A percentile compares a stretch with the other conserved stretches of the same genome.
phyloP scores from a whole-genome alignment of 768 basidiomycete species.

The Suillus discolor region DNA sequence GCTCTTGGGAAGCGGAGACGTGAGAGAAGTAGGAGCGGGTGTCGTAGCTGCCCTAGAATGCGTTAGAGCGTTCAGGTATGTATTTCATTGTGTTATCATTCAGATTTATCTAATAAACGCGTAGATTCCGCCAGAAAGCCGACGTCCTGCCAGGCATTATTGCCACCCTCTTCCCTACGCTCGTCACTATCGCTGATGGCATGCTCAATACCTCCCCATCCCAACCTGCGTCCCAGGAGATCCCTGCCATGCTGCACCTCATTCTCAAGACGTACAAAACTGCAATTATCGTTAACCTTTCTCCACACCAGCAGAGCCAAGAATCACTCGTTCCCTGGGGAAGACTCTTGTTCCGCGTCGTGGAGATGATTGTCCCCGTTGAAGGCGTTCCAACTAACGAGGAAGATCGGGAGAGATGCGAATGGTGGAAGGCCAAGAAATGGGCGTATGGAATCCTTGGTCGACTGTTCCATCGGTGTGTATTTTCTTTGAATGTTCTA shows the following conservation, averaged over 20 bases:
- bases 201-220: slow-evolving; percentile 67
- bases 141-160: slow-evolving; percentile 63
- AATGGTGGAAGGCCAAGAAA: slow-evolving; percentile 94
- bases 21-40: slow-evolving; percentile 79
- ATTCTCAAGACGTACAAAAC: slow-evolving; percentile 88
- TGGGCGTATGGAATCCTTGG: slow-evolving; percentile 84
- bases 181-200: slow-evolving; percentile 72
- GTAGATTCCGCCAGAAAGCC: slow-evolving; percentile 73
- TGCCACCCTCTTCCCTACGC: slow-evolving; percentile 67
- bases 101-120: slow-evolving; percentile 22
- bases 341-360: slow-evolving; percentile 74
- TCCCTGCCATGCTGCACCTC: slow-evolving; percentile 82
- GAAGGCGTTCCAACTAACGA: slow-evolving; percentile 69
- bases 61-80: slow-evolving; percentile 56
- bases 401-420: slow-evolving; percentile 73
- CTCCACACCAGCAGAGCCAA: slow-evolving; percentile 69
- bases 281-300: slow-evolving; percentile 75
- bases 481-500: not conserved
- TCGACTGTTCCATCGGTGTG: slow-evolving; percentile 73
- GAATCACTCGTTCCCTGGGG: slow-evolving; percentile 90
- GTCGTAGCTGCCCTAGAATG: slow-evolving; percentile 78
- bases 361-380: slow-evolving; percentile 69
- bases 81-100: not conserved
- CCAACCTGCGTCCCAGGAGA: slow-evolving; percentile 58
- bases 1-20: slow-evolving; percentile 62